phyloP scores from a whole-genome alignment of 192 early-diverging fungal genomes.

The Podochytrium sp. region DNA sequence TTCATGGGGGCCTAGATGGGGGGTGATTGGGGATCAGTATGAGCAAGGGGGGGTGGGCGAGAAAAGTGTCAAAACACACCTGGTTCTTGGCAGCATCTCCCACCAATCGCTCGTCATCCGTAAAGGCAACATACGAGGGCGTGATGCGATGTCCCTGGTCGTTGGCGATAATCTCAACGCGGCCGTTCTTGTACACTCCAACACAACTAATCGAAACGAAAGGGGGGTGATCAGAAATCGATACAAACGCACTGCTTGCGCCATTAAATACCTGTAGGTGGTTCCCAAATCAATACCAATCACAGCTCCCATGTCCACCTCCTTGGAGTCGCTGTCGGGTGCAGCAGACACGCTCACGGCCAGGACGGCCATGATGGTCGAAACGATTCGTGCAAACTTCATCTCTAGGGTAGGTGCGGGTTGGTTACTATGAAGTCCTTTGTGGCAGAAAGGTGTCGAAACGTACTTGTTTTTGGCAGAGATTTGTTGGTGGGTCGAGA shows the following conservation, averaged over 20 bases:
- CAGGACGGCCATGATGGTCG: conserved; percentile 8
- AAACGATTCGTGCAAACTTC: conserved; percentile 10
- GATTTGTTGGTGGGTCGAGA: too few species aligned
- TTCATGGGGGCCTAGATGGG: conserved; percentile 81
- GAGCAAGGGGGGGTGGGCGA: too few species aligned
- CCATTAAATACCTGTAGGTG: conserved; percentile 53
- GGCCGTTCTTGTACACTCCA: conserved; percentile 89
- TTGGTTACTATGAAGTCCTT: neutral
- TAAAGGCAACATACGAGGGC: conserved; percentile 93
- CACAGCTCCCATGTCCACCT: conserved; percentile 48
- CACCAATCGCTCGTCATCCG: conserved; percentile 88
- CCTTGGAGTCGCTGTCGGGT: conserved; percentile 7
- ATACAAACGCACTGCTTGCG: too few species aligned
- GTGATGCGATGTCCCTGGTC: conserved; percentile 96
- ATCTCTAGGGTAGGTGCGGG: neutral
- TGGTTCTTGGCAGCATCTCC: conserved; percentile 97
- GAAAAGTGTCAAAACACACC: too few species aligned
- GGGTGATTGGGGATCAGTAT: too few species aligned
- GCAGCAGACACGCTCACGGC: conserved; percentile 18
- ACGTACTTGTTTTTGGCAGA: neutral
- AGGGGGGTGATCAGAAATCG: neutral
- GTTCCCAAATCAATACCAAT: conserved; percentile 98
- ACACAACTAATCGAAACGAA: conserved; percentile 44
- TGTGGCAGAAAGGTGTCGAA: neutral
- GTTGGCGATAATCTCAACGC: conserved; percentile 98